Percentiles rank a stretch among this genome's conserved stretches.
Evolutionary conservation across 805 yeast genomes (phyloP).

Genomic region (Huiozyma sinensis): DNA sequence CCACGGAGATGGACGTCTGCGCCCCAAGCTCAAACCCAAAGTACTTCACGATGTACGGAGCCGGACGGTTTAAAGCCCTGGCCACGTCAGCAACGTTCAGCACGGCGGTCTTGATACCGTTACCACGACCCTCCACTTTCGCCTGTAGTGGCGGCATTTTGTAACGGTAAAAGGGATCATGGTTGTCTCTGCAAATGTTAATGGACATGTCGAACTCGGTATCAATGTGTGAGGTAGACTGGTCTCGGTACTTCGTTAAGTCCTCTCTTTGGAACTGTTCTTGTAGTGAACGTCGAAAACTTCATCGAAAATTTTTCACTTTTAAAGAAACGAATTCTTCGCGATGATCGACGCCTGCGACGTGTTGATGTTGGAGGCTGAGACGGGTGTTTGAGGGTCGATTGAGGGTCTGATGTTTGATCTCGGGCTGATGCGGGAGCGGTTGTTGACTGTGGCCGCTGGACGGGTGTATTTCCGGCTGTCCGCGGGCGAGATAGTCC

Average conservation of each 20-base stretch:
- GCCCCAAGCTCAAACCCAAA: conserved; percentile 98
- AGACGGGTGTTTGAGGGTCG: not conserved
- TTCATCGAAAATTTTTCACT: not conserved
- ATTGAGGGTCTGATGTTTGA: not conserved
- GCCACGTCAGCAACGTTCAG: conserved; percentile 88
- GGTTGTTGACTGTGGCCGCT: not conserved
- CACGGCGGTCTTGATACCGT: conserved; percentile 95
- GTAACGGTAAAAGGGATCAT: conserved; percentile 97
- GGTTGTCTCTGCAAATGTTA: conserved; percentile 92
- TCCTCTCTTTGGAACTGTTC: not conserved
- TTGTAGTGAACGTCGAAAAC: not conserved
- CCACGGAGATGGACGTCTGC: conserved; percentile 74
- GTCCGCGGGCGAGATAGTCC: conserved; percentile 33
- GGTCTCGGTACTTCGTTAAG: not conserved
- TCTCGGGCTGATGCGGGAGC: not conserved
- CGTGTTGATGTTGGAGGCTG: not conserved
- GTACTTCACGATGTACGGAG: conserved; percentile 82
- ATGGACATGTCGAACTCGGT: conserved; percentile 55
- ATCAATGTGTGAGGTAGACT: not conserved
- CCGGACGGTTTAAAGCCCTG: conserved; percentile 87
- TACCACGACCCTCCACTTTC: conserved; percentile 97
- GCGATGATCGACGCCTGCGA: not conserved
- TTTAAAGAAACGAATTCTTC: not conserved
- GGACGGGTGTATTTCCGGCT: conserved; percentile 14
- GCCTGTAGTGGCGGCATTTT: conserved; percentile 98